Evolutionary conservation across 805 yeast genomes (phyloP).

Genomic region (Nakazawaea populi): DNA sequence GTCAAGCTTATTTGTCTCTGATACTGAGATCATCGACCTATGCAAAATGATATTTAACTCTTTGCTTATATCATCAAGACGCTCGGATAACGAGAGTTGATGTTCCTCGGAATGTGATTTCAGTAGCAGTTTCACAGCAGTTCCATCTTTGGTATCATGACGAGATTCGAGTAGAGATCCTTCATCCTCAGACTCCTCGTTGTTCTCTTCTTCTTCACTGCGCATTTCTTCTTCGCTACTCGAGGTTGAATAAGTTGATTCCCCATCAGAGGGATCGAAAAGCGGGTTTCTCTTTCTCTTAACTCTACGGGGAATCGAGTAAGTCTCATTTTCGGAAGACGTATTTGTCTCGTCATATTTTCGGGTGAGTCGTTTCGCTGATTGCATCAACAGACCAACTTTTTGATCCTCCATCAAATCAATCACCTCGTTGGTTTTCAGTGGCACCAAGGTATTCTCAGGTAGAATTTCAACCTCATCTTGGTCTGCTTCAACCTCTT

Average conservation of each 20-base stretch:
- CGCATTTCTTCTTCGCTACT: no score
- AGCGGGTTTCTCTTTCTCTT: neutral
- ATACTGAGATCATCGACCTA: neutral
- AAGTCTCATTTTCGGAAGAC: neutral
- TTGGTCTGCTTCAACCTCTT: neutral
- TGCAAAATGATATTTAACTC: neutral
- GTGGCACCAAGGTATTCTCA: neutral
- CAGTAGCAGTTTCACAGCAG: no score
- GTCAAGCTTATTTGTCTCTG: neutral
- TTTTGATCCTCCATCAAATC: neutral
- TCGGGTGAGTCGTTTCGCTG: no score
- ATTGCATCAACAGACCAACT: no score
- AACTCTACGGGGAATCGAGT: neutral
- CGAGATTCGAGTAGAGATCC: neutral
- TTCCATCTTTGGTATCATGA: neutral
- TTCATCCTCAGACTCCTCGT: neutral
- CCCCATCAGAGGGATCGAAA: neutral
- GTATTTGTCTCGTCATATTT: no score
- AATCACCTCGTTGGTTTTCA: neutral
- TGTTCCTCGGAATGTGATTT: neutral
- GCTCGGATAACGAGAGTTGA: neutral
- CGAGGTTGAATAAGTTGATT: no score
- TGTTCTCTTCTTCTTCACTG: neutral
- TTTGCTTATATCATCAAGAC: neutral
- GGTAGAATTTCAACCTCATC: neutral